These are phyloP conservation scores for Endocalyx cinctus DNA, from an alignment of 2,329 filamentous ascomycete genomes.

Conservation along the genomic window DNA sequence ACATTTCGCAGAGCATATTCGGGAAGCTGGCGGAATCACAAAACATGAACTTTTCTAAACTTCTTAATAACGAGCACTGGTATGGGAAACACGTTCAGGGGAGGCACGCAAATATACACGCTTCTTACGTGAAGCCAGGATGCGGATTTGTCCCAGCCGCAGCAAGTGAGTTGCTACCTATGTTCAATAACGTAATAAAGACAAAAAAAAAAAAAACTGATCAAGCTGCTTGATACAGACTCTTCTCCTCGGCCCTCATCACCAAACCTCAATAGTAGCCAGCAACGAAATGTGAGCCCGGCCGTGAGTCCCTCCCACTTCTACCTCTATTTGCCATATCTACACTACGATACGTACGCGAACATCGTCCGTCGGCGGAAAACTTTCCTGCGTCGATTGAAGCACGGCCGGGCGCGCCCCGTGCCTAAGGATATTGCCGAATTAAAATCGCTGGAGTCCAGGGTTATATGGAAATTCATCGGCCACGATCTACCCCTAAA, in stretches of 20 bases:
- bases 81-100: conserved; percentile 42
- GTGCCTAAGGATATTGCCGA: conserved; percentile 50
- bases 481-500: conserved; percentile 58
- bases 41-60: conserved; percentile 33
- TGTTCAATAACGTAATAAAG: no score
- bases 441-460: conserved; percentile 51
- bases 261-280: conserved; percentile 20
- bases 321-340: conserved; percentile 53
- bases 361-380: conserved; percentile 52
- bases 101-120: conserved; percentile 44
- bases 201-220: no score
- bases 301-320: conserved; percentile 30
- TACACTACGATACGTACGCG: conserved; percentile 62
- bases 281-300: conserved; percentile 20
- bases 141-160: conserved; percentile 42
- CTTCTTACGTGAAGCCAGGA: conserved; percentile 44
- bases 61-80: conserved; percentile 46
- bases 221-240: no score
- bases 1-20: conserved; percentile 26
- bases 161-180: conserved; percentile 19
- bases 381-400: conserved; percentile 47
- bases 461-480: conserved; percentile 60
- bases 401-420: conserved; percentile 51
- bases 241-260: conserved; percentile 33
- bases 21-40: conserved; percentile 41